Percentiles rank a stretch among this genome's conserved stretches.
These are phyloP conservation scores for Metschnikowia vanudenii DNA, from an alignment of 805 yeast genomes.

Conservation along the genomic window DNA sequence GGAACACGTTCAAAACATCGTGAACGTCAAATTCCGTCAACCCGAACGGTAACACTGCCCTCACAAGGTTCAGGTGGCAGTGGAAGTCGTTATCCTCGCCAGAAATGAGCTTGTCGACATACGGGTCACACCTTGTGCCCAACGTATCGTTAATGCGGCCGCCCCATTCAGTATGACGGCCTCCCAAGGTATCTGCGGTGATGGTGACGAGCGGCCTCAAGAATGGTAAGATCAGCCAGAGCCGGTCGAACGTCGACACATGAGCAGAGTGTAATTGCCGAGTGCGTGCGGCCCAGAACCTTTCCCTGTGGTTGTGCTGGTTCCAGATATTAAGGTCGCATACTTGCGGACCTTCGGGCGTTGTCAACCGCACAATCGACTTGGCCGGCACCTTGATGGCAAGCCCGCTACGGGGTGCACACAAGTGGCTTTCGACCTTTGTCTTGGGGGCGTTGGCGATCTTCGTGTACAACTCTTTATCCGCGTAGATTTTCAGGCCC, in stretches of 20 bases:
- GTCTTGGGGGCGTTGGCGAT: slow-evolving; percentile 47
- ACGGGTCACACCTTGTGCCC: slow-evolving; percentile 71
- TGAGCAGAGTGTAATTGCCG: slow-evolving; percentile 65
- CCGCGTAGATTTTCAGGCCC: slow-evolving; percentile 52
- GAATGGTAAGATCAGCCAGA: slow-evolving; percentile 68
- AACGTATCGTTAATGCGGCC: slow-evolving; percentile 64
- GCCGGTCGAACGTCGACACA: slow-evolving; percentile 57
- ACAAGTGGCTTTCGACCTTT: slow-evolving; percentile 39
- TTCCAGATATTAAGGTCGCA: slow-evolving; percentile 70
- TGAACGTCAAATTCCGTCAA: slow-evolving; percentile 66
- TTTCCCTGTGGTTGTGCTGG: slow-evolving; percentile 57
- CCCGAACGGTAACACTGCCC: slow-evolving; percentile 60
- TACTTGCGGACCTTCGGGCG: slow-evolving; percentile 71
- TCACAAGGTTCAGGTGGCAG: slow-evolving; percentile 62
- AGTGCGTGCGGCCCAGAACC: slow-evolving; percentile 69
- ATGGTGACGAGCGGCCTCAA: slow-evolving; percentile 63
- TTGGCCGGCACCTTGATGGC: slow-evolving; percentile 66
- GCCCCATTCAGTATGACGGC: slow-evolving; percentile 63
- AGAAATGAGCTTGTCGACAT: slow-evolving; percentile 59
- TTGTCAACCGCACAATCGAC: slow-evolving; percentile 54
- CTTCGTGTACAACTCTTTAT: slow-evolving; percentile 45
- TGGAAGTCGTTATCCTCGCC: slow-evolving; percentile 67
- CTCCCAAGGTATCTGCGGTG: slow-evolving; percentile 55
- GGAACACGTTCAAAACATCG: slow-evolving; percentile 68
- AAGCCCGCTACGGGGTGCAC: slow-evolving; percentile 56